Conservation (phyloP, 2,329 filamentous ascomycete species). For the Lasiodiplodia gonubiensis region DNA sequence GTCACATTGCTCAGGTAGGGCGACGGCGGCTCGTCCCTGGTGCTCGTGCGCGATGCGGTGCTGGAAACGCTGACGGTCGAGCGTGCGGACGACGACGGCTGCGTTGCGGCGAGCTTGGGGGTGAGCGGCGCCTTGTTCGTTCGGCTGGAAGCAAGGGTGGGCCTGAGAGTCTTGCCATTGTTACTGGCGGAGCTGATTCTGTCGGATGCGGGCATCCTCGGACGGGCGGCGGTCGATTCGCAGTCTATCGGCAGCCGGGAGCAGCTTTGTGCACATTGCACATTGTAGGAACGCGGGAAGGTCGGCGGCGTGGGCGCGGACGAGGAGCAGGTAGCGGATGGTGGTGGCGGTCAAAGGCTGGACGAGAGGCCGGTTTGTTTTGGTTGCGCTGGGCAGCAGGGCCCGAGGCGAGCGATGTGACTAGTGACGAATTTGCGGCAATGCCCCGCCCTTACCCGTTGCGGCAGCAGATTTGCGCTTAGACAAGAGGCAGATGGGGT, state of each 20-base stretch:
- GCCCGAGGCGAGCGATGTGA: slow-evolving; percentile 7
- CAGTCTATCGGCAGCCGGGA: slow-evolving; percentile 24
- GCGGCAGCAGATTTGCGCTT: slow-evolving; percentile 17
- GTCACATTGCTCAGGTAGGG: slow-evolving; percentile 73
- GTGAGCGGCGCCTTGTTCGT: slow-evolving; percentile 62
- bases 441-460: slow-evolving; percentile 23
- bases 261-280: slow-evolving; percentile 29
- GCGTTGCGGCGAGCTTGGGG: slow-evolving; percentile 60
- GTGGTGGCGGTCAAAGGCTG: background rate
- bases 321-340: background rate
- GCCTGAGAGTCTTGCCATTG: slow-evolving; percentile 67
- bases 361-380: slow-evolving; percentile 24
- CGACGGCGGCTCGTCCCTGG: slow-evolving; percentile 58
- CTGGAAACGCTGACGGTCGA: slow-evolving; percentile 39
- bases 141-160: slow-evolving; percentile 69
- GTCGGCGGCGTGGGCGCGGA: background rate
- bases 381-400: slow-evolving; percentile 27
- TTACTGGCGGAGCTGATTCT: slow-evolving; percentile 51
- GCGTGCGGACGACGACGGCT: slow-evolving; percentile 39
- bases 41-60: slow-evolving; percentile 1
- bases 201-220: slow-evolving; percentile 43
- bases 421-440: slow-evolving; percentile 17
- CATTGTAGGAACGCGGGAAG: slow-evolving; percentile 15
- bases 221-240: slow-evolving; percentile 17
- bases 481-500: background rate